phyloP scores from a whole-genome alignment of 805 yeast genomes.

The Ogataea haglerorum region DNA sequence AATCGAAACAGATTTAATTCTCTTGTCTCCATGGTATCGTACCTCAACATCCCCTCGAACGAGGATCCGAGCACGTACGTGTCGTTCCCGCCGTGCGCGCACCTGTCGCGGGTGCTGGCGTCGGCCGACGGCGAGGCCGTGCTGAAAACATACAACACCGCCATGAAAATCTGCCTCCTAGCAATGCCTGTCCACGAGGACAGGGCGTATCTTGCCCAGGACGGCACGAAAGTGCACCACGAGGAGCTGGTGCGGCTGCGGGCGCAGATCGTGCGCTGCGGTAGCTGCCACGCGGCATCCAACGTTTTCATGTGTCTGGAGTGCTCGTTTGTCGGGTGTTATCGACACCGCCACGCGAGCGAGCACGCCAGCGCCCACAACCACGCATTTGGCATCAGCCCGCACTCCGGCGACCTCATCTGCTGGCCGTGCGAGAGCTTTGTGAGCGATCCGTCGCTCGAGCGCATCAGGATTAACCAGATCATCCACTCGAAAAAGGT shows the following conservation, averaged over 20 bases:
- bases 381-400: constrained; percentile 62
- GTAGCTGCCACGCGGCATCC: constrained; percentile 44
- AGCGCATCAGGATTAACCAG: constrained; percentile 41
- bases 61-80: constrained; percentile 24
- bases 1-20: constrained; percentile 5
- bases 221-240: constrained; percentile 38
- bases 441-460: constrained; percentile 58
- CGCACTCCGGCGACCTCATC: constrained; percentile 62
- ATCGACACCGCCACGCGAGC: constrained; percentile 44
- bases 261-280: constrained; percentile 46
- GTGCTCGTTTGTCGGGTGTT: constrained; percentile 76
- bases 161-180: constrained; percentile 42
- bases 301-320: constrained; percentile 64
- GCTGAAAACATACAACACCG: constrained; percentile 48
- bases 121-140: constrained; percentile 50
- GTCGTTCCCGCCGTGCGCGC: constrained; percentile 47
- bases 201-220: constrained; percentile 29
- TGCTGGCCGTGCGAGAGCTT: constrained; percentile 80
- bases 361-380: constrained; percentile 44
- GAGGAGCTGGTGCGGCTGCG: constrained; percentile 39
- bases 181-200: constrained; percentile 17
- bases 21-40: constrained; percentile 11
- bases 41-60: constrained; percentile 9
- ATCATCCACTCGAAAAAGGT: constrained; percentile 21
- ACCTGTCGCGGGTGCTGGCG: constrained; percentile 44